Evolutionary conservation across 768 basidiomycete genomes (phyloP).

Genomic region (Trametes meyenii): DNA sequence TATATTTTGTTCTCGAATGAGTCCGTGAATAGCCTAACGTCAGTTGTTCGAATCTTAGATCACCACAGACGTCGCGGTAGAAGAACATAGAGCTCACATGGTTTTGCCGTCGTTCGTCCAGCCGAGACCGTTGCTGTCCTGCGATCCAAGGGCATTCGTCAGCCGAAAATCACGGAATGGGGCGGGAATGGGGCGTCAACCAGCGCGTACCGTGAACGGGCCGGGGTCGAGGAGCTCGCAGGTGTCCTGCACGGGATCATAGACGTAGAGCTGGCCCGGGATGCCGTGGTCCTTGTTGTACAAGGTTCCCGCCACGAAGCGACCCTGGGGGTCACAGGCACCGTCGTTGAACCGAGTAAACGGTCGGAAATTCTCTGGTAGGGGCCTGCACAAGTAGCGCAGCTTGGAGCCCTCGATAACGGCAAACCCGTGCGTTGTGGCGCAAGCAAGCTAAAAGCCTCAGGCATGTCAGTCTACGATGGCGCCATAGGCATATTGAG

Average conservation of each 20-base stretch:
- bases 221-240: slow-evolving; percentile 60
- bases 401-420: slow-evolving; percentile 47
- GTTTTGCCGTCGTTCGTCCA: slow-evolving; percentile 65
- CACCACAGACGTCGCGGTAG: slow-evolving; percentile 5
- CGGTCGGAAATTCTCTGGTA: slow-evolving; percentile 43
- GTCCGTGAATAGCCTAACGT: slow-evolving; percentile 69
- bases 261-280: slow-evolving; percentile 60
- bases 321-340: slow-evolving; percentile 63
- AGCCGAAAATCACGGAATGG: slow-evolving; percentile 9
- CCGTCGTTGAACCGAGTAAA: slow-evolving; percentile 72
- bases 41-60: slow-evolving; percentile 15
- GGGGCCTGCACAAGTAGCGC: slow-evolving; percentile 54
- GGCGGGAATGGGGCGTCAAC: slow-evolving; percentile 33
- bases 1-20: slow-evolving; percentile 67
- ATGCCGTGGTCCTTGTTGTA: slow-evolving; percentile 50
- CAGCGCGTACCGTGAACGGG: slow-evolving; percentile 60
- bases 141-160: slow-evolving; percentile 7
- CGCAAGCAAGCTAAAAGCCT: slow-evolving; percentile 53
- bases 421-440: slow-evolving; percentile 60
- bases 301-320: slow-evolving; percentile 70
- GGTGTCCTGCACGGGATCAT: slow-evolving; percentile 51
- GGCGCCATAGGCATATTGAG: slow-evolving; percentile 4
- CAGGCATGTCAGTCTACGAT: slow-evolving; percentile 10
- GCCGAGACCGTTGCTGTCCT: slow-evolving; percentile 67
- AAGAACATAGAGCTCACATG: slow-evolving; percentile 43